Evolutionary conservation across 768 basidiomycete genomes (phyloP).

Genomic region (Mrakia gelida): DNA sequence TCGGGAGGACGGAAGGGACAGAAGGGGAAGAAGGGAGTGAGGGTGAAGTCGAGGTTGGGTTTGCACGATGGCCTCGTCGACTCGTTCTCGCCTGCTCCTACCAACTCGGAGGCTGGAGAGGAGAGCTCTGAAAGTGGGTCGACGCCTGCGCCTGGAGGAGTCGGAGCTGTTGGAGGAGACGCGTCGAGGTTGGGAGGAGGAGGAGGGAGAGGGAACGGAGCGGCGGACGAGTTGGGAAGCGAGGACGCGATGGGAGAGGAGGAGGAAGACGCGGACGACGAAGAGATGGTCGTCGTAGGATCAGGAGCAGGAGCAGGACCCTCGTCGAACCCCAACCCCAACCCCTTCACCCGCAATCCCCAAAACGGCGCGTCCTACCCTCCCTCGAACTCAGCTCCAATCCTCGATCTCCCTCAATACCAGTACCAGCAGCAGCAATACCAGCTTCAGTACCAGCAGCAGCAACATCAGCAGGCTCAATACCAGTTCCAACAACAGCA

Average conservation of each 20-base stretch:
- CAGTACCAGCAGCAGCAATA: not conserved
- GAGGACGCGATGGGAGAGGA: too few species aligned
- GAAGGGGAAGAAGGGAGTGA: not conserved
- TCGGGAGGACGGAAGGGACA: not conserved
- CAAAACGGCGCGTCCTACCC: not conserved
- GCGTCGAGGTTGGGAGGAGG: not conserved
- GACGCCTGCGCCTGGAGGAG: not conserved
- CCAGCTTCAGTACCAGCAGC: not conserved
- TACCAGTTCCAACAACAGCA: not conserved
- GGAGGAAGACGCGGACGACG: too few species aligned
- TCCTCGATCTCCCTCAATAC: not conserved
- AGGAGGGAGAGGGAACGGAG: not conserved
- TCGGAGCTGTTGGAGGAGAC: too few species aligned
- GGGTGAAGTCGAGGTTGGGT: slow-evolving; percentile 9
- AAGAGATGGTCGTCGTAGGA: too few species aligned
- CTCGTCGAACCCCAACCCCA: not conserved
- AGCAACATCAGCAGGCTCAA: not conserved
- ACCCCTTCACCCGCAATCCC: not conserved
- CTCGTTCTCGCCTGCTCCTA: not conserved
- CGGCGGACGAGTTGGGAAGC: too few species aligned
- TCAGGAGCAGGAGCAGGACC: not conserved
- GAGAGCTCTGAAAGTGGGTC: not conserved
- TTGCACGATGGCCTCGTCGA: slow-evolving; percentile 5
- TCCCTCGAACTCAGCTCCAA: not conserved
- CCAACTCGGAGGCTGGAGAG: slow-evolving; percentile 1